Base-by-base conservation (phyloP, 345 rosid genomes). In the Lepidium aucheri region DNA sequence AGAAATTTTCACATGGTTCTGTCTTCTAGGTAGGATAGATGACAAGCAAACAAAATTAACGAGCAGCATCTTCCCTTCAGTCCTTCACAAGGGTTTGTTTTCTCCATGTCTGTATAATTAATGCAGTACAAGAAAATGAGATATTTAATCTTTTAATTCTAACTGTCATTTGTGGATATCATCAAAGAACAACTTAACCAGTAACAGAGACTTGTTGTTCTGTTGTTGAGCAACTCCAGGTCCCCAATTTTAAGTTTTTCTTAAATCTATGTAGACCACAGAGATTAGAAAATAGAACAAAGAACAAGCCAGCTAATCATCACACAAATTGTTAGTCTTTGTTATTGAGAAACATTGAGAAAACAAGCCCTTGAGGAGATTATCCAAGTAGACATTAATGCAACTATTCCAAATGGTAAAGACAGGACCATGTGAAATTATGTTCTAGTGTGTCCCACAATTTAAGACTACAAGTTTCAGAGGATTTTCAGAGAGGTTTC, bases 211-310 rank as follows among this genome's bases (percentile, higher is more conserved):
- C 16, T 45, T 62, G 6, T 55, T 71, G 60, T 56, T 55, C 20
- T 39, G 70, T 39, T 55, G 65, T 47, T 72, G 52, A 64, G 57
- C 0, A 40, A 58, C 76, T 45, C 49, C 34, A 49, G 39, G 66
- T 58, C 61, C 65, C 75, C 41, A 57, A 54, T 65, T 24, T 41
- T 42, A 13, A 36, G 12, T 54, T 36, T 0, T 38, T 30, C n/a
- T 7, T 43, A 15, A 60, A 60, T 22, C 32, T 13, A 34, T 43
- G 11, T 41, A 22, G 11, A 51, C 61, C 32, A 45, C 40, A 53
- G 2, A 53, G n/a, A n/a, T n/a, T n/a, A n/a, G n/a, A n/a, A n/a
- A 36, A 26, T 38, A 53, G 3, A 46, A 28, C 32, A 28, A 28
- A 5, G 32, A 28, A 28, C 7, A 4, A 28, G 7, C 32, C 32